Evolutionary conservation across 2,329 filamentous ascomycete genomes (phyloP).

Genomic region (Calonectria leucothoes): DNA sequence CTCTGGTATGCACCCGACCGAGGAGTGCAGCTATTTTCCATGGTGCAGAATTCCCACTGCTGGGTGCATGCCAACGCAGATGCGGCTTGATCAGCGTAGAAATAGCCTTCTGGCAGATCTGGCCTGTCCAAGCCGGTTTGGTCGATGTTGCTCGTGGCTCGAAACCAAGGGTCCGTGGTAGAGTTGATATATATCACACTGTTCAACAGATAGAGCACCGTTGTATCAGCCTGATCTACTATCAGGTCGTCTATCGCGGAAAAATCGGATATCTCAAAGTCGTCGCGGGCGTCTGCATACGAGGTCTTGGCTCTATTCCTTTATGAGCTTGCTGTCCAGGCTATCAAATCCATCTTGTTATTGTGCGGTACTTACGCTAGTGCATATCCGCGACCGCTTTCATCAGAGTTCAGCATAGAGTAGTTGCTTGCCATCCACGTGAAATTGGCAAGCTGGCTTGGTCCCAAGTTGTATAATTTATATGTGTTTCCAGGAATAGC

Average conservation of each 20-base stretch:
- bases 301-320: background rate
- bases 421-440: background rate
- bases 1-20: background rate
- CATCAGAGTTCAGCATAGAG: background rate
- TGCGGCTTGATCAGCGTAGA: background rate
- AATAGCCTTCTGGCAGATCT: background rate
- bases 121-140: background rate
- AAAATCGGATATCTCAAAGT: background rate
- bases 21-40: background rate
- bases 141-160: background rate
- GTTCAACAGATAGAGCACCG: background rate
- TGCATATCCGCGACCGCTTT: background rate
- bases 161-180: background rate
- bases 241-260: background rate
- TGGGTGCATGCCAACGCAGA: background rate
- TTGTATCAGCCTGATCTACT: background rate
- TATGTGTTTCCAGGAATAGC: background rate
- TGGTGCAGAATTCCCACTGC: background rate
- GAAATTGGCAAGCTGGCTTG: background rate
- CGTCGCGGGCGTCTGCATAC: background rate
- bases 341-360: background rate
- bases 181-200: background rate
- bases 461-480: background rate
- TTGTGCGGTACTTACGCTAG: background rate
- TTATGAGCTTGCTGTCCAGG: background rate